Evolutionary conservation across 805 yeast species (phyloP), one percentile per base, ranked within the genome.

Genomic region (Ogataea saltuana): DNA sequence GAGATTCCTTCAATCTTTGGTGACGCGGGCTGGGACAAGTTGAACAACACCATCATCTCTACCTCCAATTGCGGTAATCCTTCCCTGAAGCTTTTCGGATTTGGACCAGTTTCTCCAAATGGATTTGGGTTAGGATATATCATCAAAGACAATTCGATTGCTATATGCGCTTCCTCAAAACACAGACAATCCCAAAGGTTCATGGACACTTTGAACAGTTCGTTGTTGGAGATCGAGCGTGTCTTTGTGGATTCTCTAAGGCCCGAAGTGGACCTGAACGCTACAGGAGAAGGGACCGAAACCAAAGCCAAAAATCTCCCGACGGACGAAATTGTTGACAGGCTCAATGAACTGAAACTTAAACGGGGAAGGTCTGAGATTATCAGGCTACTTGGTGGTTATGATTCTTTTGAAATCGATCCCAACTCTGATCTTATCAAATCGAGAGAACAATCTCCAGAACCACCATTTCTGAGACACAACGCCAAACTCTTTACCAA

Each of bases 111-210:
- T 1, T 74, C 85, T 11, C 84, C 88, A 36, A 90, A 87, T 58
- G 97, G 97, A 3, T 88, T 84, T 63, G 97, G 97, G n/a, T 76
- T 89, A 27, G 96, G 96, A 4, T 89, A 89, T 61, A 87, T 89
- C 53, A 84, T 89, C 53, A 88, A 90, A 62, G 78, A 72, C 32
- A 86, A 88, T 57, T 80, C 88, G 16, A 78, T 89, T 20, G 78
- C 89, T 1, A 76, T 89, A 8, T 88, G 95, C 39, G 84, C 86
- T 4, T 81, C 93, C 20, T 88, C 96, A 11, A 89, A 88, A 65
- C 90, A 85, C 64, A 75, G 97, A 44, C 97, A 89, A 67, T 88
- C 96, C 0, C 73, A 76, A 50, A 73, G 97, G 56, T 86, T 86
- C 53, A 70, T 78, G 56, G 84, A 76, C 56, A 87, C 88, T 19